These are phyloP conservation scores for Penicillium coffeae DNA, from an alignment of 495 filamentous ascomycete species.

Conservation along the genomic window DNA sequence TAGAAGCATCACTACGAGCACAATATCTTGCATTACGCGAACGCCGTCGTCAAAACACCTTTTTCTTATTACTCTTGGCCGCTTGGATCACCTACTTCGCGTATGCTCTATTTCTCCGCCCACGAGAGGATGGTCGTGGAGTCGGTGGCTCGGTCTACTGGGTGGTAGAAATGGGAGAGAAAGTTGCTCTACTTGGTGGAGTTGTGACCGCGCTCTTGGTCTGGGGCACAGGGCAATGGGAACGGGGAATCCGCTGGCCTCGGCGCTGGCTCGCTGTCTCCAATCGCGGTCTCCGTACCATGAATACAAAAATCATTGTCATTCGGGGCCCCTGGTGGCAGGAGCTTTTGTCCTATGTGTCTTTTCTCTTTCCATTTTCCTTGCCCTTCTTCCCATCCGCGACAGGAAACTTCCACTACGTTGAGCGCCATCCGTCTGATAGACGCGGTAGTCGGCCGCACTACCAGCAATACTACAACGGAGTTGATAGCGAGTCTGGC, in stretches of 20 bases:
- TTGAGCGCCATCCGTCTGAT: constrained; percentile 52
- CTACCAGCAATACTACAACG: constrained; percentile 38
- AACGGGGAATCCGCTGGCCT: constrained; percentile 91
- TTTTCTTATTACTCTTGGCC: constrained; percentile 76
- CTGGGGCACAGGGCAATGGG: constrained; percentile 94
- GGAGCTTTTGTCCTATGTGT: constrained; percentile 64
- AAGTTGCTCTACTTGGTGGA: constrained; percentile 82
- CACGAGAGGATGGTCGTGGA: constrained; percentile 83
- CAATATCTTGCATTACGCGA: constrained; percentile 89
- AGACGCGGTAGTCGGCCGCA: constrained; percentile 38
- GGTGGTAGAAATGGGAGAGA: constrained; percentile 84
- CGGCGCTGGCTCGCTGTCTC: constrained; percentile 82
- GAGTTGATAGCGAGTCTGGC: constrained; percentile 53
- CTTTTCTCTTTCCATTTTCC: constrained; percentile 72
- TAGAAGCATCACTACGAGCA: constrained; percentile 88
- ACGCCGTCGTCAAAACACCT: constrained; percentile 89
- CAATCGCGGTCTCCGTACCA: constrained; percentile 82
- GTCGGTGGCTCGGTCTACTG: constrained; percentile 94
- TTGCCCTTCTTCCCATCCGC: constrained; percentile 59
- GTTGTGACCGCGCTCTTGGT: constrained; percentile 76
- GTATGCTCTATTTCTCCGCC: constrained; percentile 83
- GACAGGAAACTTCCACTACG: constrained; percentile 61
- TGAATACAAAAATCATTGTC: constrained; percentile 94
- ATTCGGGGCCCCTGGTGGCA: constrained; percentile 80
- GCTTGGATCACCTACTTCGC: constrained; percentile 78